Base-by-base conservation (phyloP, 2,329 filamentous ascomycete genomes). In the Pseudocercospora cruenta region DNA sequence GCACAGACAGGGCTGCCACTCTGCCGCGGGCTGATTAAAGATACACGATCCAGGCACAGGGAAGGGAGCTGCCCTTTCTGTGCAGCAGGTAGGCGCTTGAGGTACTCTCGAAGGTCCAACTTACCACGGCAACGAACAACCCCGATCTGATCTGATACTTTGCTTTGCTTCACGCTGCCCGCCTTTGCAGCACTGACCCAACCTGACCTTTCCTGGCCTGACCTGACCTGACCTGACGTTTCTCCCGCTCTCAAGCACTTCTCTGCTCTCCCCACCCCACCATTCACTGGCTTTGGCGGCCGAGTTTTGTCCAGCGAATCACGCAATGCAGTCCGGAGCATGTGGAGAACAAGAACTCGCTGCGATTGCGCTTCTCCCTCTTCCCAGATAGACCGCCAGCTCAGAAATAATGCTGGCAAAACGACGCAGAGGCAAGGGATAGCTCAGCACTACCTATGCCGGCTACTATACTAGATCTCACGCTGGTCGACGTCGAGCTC, bases 261-360 rank as follows among this genome's bases (percentile, higher is more conserved):
- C 49, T 53, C 49, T 22, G 8, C 21, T 24, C 26, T 24, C 26
- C 39, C 54, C n/a, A n/a, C n/a, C 31, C 31, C 54, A 58, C 28
- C 54, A 39, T 39, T 31, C 54, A 58, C 54, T 39, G n/a, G 54
- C 54, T 33, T 21, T 26, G 54, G 54, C 54, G 54, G 54, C 54
- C 16, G 54, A 39, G n/a, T 58, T 21, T 21, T 24, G 28, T 22
- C 28, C 54, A 58, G 33, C 55, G 55, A 58, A 58, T 58, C 55
- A 58, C 31, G 55, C 55, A 22, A n/a, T 22, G n/a, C 16, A 24
- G 3, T 12, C 55, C 19, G 19, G n/a, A 39, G 31, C 55, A 43
- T 58, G 55, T 43, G 55, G 55, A 36, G 55, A 58, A 22, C 2
- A 19, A 57, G 26, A 7, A 36, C 28, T 36, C 21, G 8, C n/a